A percentile compares a stretch with the other conserved stretches of the same genome.
phyloP scores from a whole-genome alignment of 495 filamentous ascomycete species.

The Xylaria grammica region DNA sequence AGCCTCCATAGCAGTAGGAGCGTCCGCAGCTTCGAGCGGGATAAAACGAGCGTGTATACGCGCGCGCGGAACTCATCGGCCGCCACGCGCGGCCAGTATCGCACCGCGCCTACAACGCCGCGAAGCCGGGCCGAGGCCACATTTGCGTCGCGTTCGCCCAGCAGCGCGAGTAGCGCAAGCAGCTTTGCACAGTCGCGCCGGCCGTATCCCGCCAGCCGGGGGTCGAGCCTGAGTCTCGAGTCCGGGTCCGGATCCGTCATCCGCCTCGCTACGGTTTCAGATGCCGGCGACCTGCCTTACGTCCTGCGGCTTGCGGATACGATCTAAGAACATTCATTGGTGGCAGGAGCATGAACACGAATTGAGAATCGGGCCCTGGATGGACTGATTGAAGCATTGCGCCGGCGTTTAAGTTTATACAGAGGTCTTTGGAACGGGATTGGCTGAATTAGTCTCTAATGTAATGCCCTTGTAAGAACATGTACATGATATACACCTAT shows the following conservation, averaged over 20 bases:
- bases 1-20: constrained; percentile 27
- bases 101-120: constrained; percentile 60
- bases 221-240: constrained; percentile 46
- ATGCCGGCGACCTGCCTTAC: constrained; percentile 47
- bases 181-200: constrained; percentile 52
- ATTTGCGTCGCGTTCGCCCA: constrained; percentile 38
- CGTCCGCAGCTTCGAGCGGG: constrained; percentile 31
- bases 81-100: constrained; percentile 45
- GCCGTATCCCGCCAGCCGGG: constrained; percentile 44
- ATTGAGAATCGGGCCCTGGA: no score
- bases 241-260: constrained; percentile 46
- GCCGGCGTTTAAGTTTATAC: no score
- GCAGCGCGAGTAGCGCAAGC: constrained; percentile 36
- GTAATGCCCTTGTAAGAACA: no score
- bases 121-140: constrained; percentile 40
- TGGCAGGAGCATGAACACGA: no score
- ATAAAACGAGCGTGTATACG: constrained; percentile 31
- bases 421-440: no score
- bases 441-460: no score
- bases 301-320: constrained; percentile 41
- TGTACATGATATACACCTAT: no score
- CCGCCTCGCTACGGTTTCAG: constrained; percentile 42
- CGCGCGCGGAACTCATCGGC: constrained; percentile 42
- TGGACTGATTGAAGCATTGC: no score
- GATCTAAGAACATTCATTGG: no score